A percentile compares a stretch with the other conserved stretches of the same genome.
phyloP scores from a whole-genome alignment of 345 rosid species.

The Arabis alpina region DNA sequence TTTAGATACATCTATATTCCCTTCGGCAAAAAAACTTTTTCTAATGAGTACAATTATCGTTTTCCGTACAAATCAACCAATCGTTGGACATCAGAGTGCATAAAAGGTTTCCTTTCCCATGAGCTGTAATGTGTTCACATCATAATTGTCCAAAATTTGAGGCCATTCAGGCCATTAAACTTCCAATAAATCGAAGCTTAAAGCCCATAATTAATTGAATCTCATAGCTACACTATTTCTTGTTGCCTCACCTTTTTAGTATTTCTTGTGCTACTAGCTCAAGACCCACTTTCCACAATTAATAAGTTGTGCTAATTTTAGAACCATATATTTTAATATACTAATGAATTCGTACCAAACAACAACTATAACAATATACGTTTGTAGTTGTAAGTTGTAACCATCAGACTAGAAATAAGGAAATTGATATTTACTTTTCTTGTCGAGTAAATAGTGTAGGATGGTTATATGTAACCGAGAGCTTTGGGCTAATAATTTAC shows the following conservation, averaged over 20 bases:
- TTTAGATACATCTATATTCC: no score
- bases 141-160: conserved; percentile 3
- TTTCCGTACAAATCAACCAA: no score
- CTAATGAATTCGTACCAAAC: background rate
- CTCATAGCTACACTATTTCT: background rate
- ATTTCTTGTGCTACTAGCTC: no score
- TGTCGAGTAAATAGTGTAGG: background rate
- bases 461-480: conserved; percentile 16
- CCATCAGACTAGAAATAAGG: background rate
- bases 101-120: no score
- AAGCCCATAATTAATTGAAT: background rate
- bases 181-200: background rate
- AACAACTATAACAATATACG: background rate
- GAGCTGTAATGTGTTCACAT: no score
- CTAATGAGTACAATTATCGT: no score
- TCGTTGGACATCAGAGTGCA: no score
- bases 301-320: background rate
- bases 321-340: background rate
- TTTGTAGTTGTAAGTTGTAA: no score
- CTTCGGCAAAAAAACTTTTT: no score
- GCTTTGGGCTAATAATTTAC: background rate
- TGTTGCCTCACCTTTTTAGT: no score
- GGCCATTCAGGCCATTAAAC: conserved; percentile 18
- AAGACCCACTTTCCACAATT: no score
- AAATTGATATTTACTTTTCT: background rate